Evolutionary conservation across 2,329 filamentous ascomycete species (phyloP), one percentile per base, ranked within the genome.

Genomic region (Thielaviopsis euricoi): DNA sequence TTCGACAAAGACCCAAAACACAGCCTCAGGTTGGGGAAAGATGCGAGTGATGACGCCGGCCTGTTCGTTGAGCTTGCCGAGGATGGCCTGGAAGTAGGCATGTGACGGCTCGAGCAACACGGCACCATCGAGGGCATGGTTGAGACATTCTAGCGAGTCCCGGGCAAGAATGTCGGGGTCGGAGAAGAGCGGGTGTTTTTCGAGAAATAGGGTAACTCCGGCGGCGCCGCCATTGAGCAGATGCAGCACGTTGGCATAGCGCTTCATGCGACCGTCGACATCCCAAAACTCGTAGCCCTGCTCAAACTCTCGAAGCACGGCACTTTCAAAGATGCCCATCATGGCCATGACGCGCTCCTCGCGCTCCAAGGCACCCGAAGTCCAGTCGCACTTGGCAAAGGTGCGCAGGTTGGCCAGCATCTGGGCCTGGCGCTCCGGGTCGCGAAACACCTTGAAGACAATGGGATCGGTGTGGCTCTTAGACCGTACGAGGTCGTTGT

Each of bases 271-370:
- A 1, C 88, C 89, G 63, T 95, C 86, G 57, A 94, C 82, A 68
- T 98, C 91, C 72, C 86, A 87, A 50, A 82, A 83, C 67, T 93
- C 88, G 63, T 94, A 95, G 3, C 89, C 93, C 66, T 93, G 86
- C 69, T 94, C 87, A 64, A 98, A 98, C 68, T 98, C 93, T 53
- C 86, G 80, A 55, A 96, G 72, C 3, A 94, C 90, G 3, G 90
- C 89, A 58, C 85, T 89, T 71, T 97, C 91, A 65, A 98, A 98
- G 60, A 93, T 83, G 43, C 78, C 78, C 63, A 85, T 80, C 78
- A 94, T 89, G 23, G 77, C 79, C 43, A 80, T 74, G 21, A 98
- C 73, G 66, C 85, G 87, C 61, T 86, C 81, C 64, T 86, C 80
- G 50, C 91, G 76, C 63, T 81, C 76, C 53, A 73, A 70, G 75